Conservation (phyloP, 2,329 filamentous ascomycete species). For the Epichloe gansuensis region DNA sequence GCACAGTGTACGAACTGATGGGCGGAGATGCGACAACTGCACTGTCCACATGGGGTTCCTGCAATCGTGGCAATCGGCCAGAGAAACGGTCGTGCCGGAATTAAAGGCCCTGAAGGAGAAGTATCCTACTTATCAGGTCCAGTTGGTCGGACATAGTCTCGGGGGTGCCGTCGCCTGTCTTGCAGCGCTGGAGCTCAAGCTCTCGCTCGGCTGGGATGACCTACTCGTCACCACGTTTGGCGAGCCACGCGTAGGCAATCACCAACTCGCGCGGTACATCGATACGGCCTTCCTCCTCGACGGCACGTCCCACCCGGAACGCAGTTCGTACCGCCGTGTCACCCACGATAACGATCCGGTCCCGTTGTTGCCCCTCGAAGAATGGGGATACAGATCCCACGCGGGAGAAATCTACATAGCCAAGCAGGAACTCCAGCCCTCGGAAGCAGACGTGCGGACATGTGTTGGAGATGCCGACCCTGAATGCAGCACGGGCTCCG, state of each 20-base stretch:
- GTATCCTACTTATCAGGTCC: conserved; percentile 60
- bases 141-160: conserved; percentile 79
- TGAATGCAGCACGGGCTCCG: conserved; percentile 54
- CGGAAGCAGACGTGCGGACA: conserved; percentile 50
- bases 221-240: conserved; percentile 81
- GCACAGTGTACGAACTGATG: neutral
- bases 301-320: conserved; percentile 18
- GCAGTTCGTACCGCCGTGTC: conserved; percentile 53
- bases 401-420: conserved; percentile 79
- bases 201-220: conserved; percentile 60
- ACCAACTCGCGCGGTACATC: conserved; percentile 40
- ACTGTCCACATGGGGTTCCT: conserved; percentile 89
- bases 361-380: conserved; percentile 67
- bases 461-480: conserved; percentile 63
- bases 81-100: conserved; percentile 53
- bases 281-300: conserved; percentile 37
- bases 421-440: conserved; percentile 56
- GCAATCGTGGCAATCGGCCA: conserved; percentile 67
- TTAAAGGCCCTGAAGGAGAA: conserved; percentile 45
- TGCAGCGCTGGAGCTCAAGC: conserved; percentile 67
- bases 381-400: conserved; percentile 83
- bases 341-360: conserved; percentile 84
- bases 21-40: conserved; percentile 63
- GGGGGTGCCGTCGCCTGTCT: conserved; percentile 86
- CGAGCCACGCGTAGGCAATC: conserved; percentile 59